phyloP scores from a whole-genome alignment of 371 early-diverging fungal species.

The Haplosporangium sp. region DNA sequence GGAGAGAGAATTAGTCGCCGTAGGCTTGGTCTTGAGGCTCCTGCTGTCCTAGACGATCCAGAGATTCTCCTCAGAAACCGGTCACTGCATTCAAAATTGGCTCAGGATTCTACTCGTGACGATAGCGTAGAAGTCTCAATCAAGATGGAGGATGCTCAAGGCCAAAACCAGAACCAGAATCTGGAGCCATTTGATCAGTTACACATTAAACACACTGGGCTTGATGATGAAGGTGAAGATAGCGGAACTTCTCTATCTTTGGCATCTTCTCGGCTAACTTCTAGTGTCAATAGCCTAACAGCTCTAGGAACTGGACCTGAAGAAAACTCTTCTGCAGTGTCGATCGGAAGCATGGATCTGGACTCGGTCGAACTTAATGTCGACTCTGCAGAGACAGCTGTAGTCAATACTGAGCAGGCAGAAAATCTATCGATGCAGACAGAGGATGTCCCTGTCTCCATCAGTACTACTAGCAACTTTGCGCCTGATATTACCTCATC shows the following conservation, averaged over 20 bases:
- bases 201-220: not conserved
- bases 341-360: constrained; percentile 17
- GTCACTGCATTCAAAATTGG: not conserved
- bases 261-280: constrained; percentile 6
- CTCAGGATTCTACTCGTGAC: constrained; percentile 22
- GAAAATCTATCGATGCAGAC: constrained; percentile 4
- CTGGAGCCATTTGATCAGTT: not conserved
- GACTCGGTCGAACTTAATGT: not conserved
- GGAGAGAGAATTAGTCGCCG: constrained; percentile 52
- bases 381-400: not conserved
- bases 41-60: constrained; percentile 44
- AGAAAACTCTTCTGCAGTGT: not conserved
- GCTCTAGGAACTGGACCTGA: not conserved
- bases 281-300: constrained; percentile 10
- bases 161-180: not conserved
- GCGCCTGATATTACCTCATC: not conserved
- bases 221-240: constrained; percentile 13
- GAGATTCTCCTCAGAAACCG: constrained; percentile 45
- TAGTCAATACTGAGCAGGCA: not conserved
- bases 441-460: not conserved
- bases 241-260: constrained; percentile 29
- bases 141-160: not conserved
- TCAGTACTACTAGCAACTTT: not conserved
- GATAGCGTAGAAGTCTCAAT: constrained; percentile 12
- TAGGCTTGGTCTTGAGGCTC: constrained; percentile 42